Conservation (phyloP, 495 filamentous ascomycete species). For the Neurospora sp. region DNA sequence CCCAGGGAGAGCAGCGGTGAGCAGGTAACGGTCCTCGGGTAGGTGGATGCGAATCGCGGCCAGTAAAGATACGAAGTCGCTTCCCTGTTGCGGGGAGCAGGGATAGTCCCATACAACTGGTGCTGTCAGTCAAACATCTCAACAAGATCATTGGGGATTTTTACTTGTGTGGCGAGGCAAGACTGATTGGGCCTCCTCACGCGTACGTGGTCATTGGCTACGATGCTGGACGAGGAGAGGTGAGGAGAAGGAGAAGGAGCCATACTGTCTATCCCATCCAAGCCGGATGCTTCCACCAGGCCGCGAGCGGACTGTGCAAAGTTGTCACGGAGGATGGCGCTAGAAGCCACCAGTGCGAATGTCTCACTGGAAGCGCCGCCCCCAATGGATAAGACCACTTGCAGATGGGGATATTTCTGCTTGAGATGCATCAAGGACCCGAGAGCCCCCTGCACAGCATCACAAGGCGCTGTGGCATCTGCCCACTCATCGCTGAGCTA, state of each 20-base stretch:
- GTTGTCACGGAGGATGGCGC: constrained; percentile 48
- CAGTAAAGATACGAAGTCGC: constrained; percentile 64
- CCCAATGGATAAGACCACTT: constrained; percentile 80
- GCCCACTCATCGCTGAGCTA: constrained; percentile 84
- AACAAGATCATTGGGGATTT: constrained; percentile 1
- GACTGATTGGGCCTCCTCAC: constrained; percentile 2
- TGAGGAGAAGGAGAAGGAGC: constrained; percentile 3
- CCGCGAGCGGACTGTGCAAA: constrained; percentile 65
- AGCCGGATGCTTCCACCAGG: constrained; percentile 61
- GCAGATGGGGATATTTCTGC: constrained; percentile 61
- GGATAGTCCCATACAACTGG: constrained; percentile 92
- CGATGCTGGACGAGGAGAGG: background rate
- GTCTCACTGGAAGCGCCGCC: constrained; percentile 68
- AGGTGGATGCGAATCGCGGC: constrained; percentile 57
- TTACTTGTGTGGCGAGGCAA: constrained; percentile 2
- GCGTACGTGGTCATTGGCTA: constrained; percentile 2
- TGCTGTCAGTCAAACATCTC: constrained; percentile 8
- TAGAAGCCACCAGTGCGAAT: constrained; percentile 64
- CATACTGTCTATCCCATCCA: constrained; percentile 84
- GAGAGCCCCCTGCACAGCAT: constrained; percentile 68
- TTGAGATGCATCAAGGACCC: constrained; percentile 69
- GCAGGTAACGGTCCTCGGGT: constrained; percentile 61
- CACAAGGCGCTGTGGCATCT: constrained; percentile 68
- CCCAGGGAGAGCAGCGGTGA: constrained; percentile 78
- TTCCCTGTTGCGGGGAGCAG: constrained; percentile 54